phyloP scores from a whole-genome alignment of 1,284 basidiomycete genomes.

The Violaceomyces palustris region DNA sequence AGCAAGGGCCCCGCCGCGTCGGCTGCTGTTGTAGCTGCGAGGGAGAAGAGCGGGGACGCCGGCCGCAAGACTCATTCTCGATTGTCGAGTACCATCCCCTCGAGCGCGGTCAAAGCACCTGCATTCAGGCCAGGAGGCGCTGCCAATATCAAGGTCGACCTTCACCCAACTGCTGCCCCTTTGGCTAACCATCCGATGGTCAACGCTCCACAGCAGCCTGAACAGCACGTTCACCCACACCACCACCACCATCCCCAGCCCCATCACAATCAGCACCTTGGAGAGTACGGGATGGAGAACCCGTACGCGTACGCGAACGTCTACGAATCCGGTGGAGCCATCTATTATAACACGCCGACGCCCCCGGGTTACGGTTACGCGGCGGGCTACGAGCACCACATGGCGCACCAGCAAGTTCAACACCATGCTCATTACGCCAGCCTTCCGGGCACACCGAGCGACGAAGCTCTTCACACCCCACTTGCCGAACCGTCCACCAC shows the following conservation, averaged over 20 bases:
- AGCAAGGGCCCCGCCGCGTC: no score
- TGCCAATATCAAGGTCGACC: background rate
- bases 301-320: background rate
- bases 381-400: no score
- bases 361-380: no score
- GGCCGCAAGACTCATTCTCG: no score
- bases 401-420: no score
- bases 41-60: background rate
- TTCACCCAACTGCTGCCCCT: background rate
- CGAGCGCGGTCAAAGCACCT: background rate
- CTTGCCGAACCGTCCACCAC: no score
- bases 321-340: background rate
- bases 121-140: background rate
- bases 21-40: no score
- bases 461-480: no score
- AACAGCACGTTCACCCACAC: background rate
- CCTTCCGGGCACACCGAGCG: no score
- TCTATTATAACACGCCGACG: background rate
- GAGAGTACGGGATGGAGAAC: background rate
- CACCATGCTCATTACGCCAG: no score
- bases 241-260: background rate
- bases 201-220: background rate
- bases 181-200: no score
- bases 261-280: background rate
- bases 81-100: background rate